Base-by-base conservation (phyloP, 129 eudicot species). In the Arctium lappa region DNA sequence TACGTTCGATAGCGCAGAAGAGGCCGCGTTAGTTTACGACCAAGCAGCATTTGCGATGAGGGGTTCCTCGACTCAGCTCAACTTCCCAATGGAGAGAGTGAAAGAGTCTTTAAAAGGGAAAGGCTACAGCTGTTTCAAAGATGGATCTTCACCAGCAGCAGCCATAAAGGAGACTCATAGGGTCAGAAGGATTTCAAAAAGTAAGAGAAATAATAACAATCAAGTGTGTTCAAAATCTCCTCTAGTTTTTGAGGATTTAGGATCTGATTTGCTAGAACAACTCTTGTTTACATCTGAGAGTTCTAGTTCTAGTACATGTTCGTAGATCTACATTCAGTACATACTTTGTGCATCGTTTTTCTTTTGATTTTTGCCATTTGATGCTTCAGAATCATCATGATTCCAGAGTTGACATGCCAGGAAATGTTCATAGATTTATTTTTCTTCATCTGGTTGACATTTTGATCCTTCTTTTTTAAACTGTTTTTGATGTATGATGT, bases 11-110 rank as follows among this genome's bases (percentile, higher is more conserved):
- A 86, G 75, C 12, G 79, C 85, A 1, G 88, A 86, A 77, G 85
- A 81, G 22, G 88, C 88, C 1, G 88, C 88, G 71, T 72, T 86
- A 42, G 63, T 77, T 32, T 86, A 86, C 4, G 88, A 86, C 11
- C 88, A 86, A 81, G 88, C 86, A 1, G 88, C 88, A 69, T 86
- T 81, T 39, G 76, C 82, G n/a, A 85, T 81, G 88, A 82, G 88
- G 53, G 88, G 88, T 81, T 22, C 85, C 0, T 76, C 65, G 11
- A 38, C 88, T 56, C 79, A 39, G 37, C 86, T 86, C 71, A 86
- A 86, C 73, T 81, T 81, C 16, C 66, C 88, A 27, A 44, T 60
- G 29, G 88, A 86, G 72, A 81, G 37, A 56, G 88, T 86, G 37
- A 81, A 77, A 46, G 88, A 86, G 16, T 86, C 88, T 27, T 44